A percentile compares a stretch with the other conserved stretches of the same genome.
phyloP scores from a whole-genome alignment of 1,139 yeast species.

The Taphrina deformans region DNA sequence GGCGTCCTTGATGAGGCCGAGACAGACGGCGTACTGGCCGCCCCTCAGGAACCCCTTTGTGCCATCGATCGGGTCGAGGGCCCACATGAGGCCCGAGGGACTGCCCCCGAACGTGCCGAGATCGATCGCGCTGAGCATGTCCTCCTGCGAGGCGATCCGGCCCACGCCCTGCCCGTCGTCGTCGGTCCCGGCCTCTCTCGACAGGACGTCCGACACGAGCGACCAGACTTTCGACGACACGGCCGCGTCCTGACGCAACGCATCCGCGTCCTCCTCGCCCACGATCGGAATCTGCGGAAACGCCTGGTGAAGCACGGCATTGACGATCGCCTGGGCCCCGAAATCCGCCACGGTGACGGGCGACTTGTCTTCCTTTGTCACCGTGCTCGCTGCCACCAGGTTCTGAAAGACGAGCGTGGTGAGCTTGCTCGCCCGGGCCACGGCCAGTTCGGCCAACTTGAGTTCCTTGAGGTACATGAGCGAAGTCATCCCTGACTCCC shows the following conservation, averaged over 20 bases:
- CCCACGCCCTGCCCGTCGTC: slow-evolving; percentile 43
- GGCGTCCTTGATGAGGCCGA: slow-evolving; percentile 84
- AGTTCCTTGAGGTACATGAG: slow-evolving; percentile 23
- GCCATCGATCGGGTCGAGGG: slow-evolving; percentile 96
- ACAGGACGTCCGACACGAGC: slow-evolving; percentile 42
- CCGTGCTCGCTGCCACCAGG: slow-evolving; percentile 55
- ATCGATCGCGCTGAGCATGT: slow-evolving; percentile 69
- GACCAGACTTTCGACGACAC: slow-evolving; percentile 50
- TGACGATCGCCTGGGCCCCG: slow-evolving; percentile 92
- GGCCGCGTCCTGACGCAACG: slow-evolving; percentile 55
- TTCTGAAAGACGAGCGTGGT: slow-evolving; percentile 70
- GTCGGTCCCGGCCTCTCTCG: slow-evolving; percentile 41
- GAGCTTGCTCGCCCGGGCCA: slow-evolving; percentile 76
- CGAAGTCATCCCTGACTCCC: slow-evolving; percentile 7
- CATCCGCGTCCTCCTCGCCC: slow-evolving; percentile 87
- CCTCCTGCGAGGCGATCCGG: slow-evolving; percentile 50
- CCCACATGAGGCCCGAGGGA: slow-evolving; percentile 59
- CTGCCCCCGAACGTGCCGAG: slow-evolving; percentile 51
- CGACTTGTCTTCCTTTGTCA: slow-evolving; percentile 81
- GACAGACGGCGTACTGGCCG: slow-evolving; percentile 94
- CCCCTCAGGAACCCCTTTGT: slow-evolving; percentile 95
- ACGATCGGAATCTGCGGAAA: slow-evolving; percentile 85
- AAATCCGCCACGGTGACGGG: slow-evolving; percentile 99
- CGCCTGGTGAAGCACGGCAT: slow-evolving; percentile 71
- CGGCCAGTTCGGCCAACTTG: slow-evolving; percentile 53